Evolutionary conservation across 1,284 basidiomycete species (phyloP).

Genomic region (Trichosporon ovoides): DNA sequence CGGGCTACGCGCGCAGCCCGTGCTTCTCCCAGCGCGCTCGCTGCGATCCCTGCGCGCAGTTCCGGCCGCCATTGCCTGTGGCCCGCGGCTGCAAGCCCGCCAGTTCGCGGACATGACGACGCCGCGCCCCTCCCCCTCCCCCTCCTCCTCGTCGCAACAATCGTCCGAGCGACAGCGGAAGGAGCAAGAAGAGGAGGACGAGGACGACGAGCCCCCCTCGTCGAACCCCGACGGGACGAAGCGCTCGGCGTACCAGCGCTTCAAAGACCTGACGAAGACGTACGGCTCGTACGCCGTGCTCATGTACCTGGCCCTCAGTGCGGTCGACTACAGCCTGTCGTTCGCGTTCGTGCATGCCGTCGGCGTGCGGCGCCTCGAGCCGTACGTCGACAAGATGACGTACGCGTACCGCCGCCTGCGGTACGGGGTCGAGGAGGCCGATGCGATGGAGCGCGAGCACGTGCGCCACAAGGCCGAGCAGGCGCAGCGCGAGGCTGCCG

Average conservation of each 20-base stretch:
- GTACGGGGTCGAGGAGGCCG: conserved; percentile 28
- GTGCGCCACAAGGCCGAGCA: conserved; percentile 19
- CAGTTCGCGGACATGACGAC: too few species aligned
- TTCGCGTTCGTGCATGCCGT: conserved; percentile 80
- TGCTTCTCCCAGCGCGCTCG: too few species aligned
- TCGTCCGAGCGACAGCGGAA: too few species aligned
- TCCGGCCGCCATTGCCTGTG: too few species aligned
- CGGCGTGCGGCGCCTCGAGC: conserved; percentile 82
- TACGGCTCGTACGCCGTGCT: conserved; percentile 91
- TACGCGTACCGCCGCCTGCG: conserved; percentile 31
- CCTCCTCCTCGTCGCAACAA: not conserved
- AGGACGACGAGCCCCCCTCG: not conserved
- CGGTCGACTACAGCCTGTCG: conserved; percentile 72
- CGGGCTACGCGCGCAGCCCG: not conserved
- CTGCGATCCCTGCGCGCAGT: too few species aligned
- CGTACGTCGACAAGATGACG: conserved; percentile 60
- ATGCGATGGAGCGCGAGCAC: conserved; percentile 21
- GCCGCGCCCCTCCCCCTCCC: not conserved
- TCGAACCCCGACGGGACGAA: not conserved
- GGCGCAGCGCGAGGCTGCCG: conserved; percentile 55
- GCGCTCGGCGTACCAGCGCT: conserved; percentile 49
- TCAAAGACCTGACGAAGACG: conserved; percentile 80
- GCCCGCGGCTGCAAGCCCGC: too few species aligned
- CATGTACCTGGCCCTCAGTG: conserved; percentile 68
- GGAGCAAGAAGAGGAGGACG: too few species aligned